These are phyloP conservation scores for Nannochloropsis gaditana DNA, from an alignment of 108 stramenopile species.

Conservation along the genomic window DNA sequence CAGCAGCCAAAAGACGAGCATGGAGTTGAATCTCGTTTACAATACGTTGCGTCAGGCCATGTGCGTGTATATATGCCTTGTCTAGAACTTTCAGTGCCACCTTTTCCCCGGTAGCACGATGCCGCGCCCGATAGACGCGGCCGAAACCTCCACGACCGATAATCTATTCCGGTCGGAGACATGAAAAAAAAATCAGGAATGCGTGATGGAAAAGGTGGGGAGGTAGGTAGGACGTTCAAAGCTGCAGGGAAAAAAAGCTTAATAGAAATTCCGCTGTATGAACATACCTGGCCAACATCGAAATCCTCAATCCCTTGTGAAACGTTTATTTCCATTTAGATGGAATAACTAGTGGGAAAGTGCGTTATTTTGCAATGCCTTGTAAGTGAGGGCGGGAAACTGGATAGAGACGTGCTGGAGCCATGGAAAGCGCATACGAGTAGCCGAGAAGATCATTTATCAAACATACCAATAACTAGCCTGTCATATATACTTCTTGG, in stretches of 20 bases:
- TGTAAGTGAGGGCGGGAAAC: too few species aligned
- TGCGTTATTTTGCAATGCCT: too few species aligned
- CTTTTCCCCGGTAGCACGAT: constrained; percentile 38
- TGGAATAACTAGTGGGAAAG: too few species aligned
- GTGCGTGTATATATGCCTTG: constrained; percentile 32
- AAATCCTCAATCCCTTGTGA: neutral
- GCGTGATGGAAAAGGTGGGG: neutral
- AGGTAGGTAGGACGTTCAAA: constrained; percentile 8
- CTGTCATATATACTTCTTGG: too few species aligned
- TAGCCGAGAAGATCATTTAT: too few species aligned
- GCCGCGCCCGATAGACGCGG: constrained; percentile 50
- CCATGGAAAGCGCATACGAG: too few species aligned
- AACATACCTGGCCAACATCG: neutral
- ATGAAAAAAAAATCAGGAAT: neutral
- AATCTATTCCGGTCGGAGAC: constrained; percentile 27
- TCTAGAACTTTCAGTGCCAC: constrained; percentile 58
- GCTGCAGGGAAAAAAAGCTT: too few species aligned
- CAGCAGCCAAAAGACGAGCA: constrained; percentile 22
- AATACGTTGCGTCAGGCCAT: constrained; percentile 41
- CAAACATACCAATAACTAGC: too few species aligned
- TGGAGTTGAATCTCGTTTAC: constrained; percentile 26
- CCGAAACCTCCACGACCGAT: constrained; percentile 55
- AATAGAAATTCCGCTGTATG: neutral
- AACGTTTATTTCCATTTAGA: neutral
- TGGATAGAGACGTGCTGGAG: too few species aligned